Evolutionary conservation across 805 yeast genomes (phyloP).

Genomic region (Millerozyma miso): DNA sequence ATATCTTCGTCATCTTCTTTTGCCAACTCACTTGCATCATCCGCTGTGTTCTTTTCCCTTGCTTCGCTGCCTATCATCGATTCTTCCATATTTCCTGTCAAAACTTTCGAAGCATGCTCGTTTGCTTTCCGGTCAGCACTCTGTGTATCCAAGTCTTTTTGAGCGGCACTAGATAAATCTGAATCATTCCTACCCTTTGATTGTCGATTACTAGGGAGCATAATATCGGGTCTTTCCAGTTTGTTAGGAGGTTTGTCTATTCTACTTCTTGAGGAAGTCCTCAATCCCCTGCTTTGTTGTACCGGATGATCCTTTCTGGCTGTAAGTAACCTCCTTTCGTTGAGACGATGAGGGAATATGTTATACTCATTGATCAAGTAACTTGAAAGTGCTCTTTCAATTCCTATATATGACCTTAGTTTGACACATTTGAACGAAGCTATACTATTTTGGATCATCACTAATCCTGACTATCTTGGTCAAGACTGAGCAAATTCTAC

Average conservation of each 20-base stretch:
- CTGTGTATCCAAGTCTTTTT: background rate
- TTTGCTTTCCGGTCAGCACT: background rate
- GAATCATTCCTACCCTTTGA: background rate
- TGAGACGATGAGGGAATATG: background rate
- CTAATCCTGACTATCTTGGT: background rate
- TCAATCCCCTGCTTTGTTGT: background rate
- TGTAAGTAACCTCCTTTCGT: background rate
- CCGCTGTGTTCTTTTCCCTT: background rate
- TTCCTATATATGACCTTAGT: background rate
- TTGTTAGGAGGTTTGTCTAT: background rate
- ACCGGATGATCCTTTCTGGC: background rate
- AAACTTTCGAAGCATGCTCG: background rate
- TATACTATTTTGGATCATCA: constrained; percentile 1
- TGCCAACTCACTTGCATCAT: background rate
- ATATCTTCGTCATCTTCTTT: background rate
- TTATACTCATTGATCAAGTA: background rate
- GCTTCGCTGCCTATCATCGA: background rate
- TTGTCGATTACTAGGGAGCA: background rate
- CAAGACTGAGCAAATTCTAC: background rate
- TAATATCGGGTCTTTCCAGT: background rate
- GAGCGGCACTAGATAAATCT: background rate
- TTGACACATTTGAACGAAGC: background rate
- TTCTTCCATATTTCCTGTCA: background rate
- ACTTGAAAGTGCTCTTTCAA: background rate
- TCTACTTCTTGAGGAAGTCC: background rate